Conservation (phyloP, 2,329 filamentous ascomycete genomes). For the Huntiella savannae region DNA sequence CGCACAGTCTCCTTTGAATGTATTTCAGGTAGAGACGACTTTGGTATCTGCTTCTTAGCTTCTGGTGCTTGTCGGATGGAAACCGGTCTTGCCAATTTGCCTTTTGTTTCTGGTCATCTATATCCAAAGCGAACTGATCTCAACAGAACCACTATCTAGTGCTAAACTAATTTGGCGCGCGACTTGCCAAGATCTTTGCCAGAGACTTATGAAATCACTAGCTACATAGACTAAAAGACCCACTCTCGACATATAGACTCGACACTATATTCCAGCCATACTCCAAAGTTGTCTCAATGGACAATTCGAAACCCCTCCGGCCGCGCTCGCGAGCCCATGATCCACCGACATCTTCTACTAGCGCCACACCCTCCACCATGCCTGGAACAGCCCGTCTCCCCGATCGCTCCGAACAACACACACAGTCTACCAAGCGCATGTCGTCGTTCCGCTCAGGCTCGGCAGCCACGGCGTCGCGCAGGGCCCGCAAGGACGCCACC, state of each 20-base stretch:
- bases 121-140: too few relatives aligned
- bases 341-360: neutral
- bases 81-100: too few relatives aligned
- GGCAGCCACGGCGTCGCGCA: too few relatives aligned
- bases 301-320: neutral
- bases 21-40: too few relatives aligned
- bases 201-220: too few relatives aligned
- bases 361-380: slow-evolving; percentile 7
- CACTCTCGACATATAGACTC: neutral
- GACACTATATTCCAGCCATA: neutral
- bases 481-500: neutral
- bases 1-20: too few relatives aligned
- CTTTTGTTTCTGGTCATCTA: too few relatives aligned
- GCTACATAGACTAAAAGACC: too few relatives aligned
- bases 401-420: slow-evolving; percentile 1
- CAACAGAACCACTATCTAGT: too few relatives aligned
- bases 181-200: too few relatives aligned
- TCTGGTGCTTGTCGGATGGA: neutral
- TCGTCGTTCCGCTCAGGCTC: neutral
- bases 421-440: neutral
- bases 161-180: too few relatives aligned
- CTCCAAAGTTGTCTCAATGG: neutral
- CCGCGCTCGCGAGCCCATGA: neutral
- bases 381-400: slow-evolving; percentile 9
- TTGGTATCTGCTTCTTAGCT: neutral